Conservation (phyloP, 495 filamentous ascomycete species). For the Penicillium subrubescens region DNA sequence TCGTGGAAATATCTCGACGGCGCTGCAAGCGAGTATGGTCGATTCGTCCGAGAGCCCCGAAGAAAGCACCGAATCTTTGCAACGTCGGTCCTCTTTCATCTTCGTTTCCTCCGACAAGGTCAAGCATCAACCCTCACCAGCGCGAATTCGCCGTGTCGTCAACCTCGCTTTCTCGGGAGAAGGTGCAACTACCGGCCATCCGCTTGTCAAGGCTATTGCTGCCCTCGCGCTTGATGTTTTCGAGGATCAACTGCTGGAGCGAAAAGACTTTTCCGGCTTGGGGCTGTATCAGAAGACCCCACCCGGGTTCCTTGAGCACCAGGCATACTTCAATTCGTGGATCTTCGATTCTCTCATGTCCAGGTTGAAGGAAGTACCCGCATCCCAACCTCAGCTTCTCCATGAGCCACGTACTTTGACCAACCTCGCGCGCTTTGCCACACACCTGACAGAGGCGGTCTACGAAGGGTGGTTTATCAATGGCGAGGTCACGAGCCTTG, state of each 20-base stretch:
- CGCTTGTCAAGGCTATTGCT: constrained; percentile 72
- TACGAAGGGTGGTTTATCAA: constrained; percentile 96
- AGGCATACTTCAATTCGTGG: constrained; percentile 93
- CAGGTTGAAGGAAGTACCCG: constrained; percentile 66
- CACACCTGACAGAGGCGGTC: constrained; percentile 82
- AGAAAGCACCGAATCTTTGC: constrained; percentile 57
- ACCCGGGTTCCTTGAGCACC: constrained; percentile 88
- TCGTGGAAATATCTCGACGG: constrained; percentile 48
- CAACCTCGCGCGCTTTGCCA: constrained; percentile 78
- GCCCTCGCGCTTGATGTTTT: constrained; percentile 78
- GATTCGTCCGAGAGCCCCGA: constrained; percentile 50
- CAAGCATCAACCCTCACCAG: constrained; percentile 54
- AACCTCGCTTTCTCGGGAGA: constrained; percentile 37
- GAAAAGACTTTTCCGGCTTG: constrained; percentile 90
- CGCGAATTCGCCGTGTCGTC: constrained; percentile 63
- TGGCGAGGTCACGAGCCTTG: constrained; percentile 72
- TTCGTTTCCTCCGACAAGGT: constrained; percentile 73
- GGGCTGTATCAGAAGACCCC: constrained; percentile 87
- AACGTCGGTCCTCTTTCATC: constrained; percentile 85
- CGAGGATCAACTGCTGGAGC: constrained; percentile 74
- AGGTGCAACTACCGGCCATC: constrained; percentile 60
- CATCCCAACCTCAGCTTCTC: constrained; percentile 70
- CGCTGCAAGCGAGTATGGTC: constrained; percentile 70
- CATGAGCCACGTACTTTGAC: constrained; percentile 80
- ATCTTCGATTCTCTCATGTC: constrained; percentile 74